These are phyloP conservation scores for Pseudopithomyces chartarum DNA, from an alignment of 2,329 filamentous ascomycete genomes.

Conservation along the genomic window DNA sequence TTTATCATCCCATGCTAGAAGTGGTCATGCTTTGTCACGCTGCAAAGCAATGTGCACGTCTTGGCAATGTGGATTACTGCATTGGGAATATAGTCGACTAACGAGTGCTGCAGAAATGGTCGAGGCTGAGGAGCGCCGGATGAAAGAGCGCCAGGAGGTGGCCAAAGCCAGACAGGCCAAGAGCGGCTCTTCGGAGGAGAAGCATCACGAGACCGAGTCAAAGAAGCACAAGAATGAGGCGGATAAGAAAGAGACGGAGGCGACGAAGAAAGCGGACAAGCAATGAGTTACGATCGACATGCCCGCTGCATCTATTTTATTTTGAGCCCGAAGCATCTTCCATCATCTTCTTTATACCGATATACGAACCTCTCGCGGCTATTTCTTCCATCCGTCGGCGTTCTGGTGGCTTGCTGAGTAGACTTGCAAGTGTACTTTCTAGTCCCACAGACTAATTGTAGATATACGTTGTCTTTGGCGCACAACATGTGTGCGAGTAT, in stretches of 20 bases:
- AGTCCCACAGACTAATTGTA: background rate
- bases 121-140: constrained; percentile 72
- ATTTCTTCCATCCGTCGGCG: no score
- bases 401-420: no score
- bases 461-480: background rate
- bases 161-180: constrained; percentile 13
- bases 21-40: constrained; percentile 18
- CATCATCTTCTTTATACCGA: background rate
- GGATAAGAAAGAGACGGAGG: constrained; percentile 11
- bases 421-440: no score
- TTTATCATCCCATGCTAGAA: background rate
- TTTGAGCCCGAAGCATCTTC: no score
- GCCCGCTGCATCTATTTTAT: no score
- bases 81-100: constrained; percentile 14
- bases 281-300: background rate
- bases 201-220: constrained; percentile 23
- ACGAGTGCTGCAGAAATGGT: constrained; percentile 70
- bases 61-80: constrained; percentile 10
- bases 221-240: constrained; percentile 9
- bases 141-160: constrained; percentile 55
- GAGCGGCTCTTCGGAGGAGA: constrained; percentile 14
- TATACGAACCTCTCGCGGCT: background rate
- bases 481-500: no score
- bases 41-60: constrained; percentile 5
- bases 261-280: constrained; percentile 17